A percentile compares a stretch with the other conserved stretches of the same genome.
phyloP scores from a whole-genome alignment of 257 asterid genomes.

The Solanum megistacrolobum region DNA sequence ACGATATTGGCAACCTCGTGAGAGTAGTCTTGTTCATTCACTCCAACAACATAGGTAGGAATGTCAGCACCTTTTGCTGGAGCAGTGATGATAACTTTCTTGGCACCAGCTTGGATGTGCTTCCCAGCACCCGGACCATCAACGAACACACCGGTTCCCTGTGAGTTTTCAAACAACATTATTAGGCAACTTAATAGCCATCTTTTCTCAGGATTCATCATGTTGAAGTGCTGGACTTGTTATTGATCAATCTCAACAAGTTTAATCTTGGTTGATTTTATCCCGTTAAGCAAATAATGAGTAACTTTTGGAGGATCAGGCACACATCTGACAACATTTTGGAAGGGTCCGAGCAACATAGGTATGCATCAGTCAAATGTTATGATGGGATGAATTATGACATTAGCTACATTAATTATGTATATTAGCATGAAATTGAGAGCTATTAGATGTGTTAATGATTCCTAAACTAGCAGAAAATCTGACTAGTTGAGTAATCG shows the following conservation, averaged over 20 bases:
- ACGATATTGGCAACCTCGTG: conserved; percentile 75
- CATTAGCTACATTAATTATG: background rate
- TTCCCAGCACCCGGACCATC: conserved; percentile 98
- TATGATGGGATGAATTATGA: background rate
- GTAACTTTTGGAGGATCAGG: background rate
- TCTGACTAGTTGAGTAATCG: background rate
- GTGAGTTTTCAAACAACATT: conserved; percentile 1
- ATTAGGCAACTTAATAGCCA: background rate
- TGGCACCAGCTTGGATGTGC: conserved; percentile 97
- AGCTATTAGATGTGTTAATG: too few species aligned
- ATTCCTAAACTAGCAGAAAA: too few species aligned
- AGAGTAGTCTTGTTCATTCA: conserved; percentile 66
- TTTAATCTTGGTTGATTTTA: background rate
- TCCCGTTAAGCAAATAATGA: background rate
- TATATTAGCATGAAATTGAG: background rate
- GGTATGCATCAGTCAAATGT: background rate
- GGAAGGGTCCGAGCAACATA: background rate
- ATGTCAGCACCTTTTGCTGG: conserved; percentile 96
- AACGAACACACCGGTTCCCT: conserved; percentile 94
- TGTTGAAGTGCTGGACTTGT: background rate
- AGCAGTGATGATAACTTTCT: conserved; percentile 92
- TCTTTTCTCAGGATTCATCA: background rate
- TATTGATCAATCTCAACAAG: background rate
- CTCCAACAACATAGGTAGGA: conserved; percentile 89
- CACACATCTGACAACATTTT: background rate